phyloP scores from a whole-genome alignment of 2,329 filamentous ascomycete genomes.

The Myotisia sp. region DNA sequence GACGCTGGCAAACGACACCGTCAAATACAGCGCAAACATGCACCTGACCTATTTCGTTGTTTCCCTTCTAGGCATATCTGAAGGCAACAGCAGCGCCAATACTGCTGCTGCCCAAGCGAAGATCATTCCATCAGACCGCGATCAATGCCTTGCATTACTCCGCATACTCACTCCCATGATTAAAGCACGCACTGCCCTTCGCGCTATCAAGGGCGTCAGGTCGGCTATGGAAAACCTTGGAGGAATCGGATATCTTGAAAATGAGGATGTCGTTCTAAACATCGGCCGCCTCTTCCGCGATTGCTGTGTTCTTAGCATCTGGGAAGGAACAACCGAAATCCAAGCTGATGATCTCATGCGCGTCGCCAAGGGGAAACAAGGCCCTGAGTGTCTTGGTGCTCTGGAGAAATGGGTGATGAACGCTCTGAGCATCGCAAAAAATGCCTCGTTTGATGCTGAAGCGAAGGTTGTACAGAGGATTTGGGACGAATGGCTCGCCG shows the following conservation, averaged over 20 bases:
- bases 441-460: slow-evolving; percentile 32
- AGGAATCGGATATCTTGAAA: slow-evolving; percentile 22
- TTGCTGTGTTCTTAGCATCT: slow-evolving; percentile 48
- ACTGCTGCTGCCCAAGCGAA: slow-evolving; percentile 8
- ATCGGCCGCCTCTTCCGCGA: slow-evolving; percentile 52
- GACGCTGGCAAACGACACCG: slow-evolving; percentile 25
- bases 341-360: slow-evolving; percentile 40
- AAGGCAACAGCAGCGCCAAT: slow-evolving; percentile 15
- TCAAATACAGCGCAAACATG: slow-evolving; percentile 26
- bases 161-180: slow-evolving; percentile 22
- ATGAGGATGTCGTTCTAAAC: slow-evolving; percentile 46
- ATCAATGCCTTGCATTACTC: slow-evolving; percentile 16
- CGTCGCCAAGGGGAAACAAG: slow-evolving; percentile 23
- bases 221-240: slow-evolving; percentile 22
- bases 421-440: slow-evolving; percentile 34
- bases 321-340: slow-evolving; percentile 59
- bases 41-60: slow-evolving; percentile 26
- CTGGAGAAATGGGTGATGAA: slow-evolving; percentile 31
- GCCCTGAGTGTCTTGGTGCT: slow-evolving; percentile 9
- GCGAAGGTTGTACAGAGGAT: slow-evolving; percentile 18
- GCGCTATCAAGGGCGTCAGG: slow-evolving; percentile 14
- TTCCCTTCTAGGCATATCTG: slow-evolving; percentile 22
- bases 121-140: slow-evolving; percentile 15
- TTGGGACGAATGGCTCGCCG: slow-evolving; percentile 10
- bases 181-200: slow-evolving; percentile 19